Evolutionary conservation across 352 stramenopile genomes (phyloP).

Genomic region (Globisporangium spinosum): DNA sequence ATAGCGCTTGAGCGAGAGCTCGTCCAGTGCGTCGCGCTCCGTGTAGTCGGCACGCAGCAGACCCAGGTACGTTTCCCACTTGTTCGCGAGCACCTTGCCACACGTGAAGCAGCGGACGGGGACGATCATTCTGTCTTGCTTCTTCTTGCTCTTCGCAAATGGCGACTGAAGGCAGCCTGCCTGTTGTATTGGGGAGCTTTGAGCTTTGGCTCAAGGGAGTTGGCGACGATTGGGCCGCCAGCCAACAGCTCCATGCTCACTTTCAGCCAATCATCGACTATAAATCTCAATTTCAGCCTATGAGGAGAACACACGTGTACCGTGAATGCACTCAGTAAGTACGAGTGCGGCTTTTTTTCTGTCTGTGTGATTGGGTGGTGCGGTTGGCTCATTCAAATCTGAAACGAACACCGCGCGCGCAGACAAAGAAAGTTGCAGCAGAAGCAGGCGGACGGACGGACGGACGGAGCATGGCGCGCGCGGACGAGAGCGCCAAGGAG

Average conservation of each 20-base stretch:
- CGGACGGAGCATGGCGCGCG: constrained; percentile 1
- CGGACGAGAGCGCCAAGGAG: constrained; percentile 12
- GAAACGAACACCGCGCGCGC: not conserved
- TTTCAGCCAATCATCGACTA: constrained; percentile 5
- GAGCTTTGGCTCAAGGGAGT: too few species aligned
- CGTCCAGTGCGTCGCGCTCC: constrained; percentile 96
- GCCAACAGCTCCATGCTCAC: constrained; percentile 10
- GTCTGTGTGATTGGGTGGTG: not conserved
- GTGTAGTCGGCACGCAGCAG: constrained; percentile 96
- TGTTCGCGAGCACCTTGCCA: constrained; percentile 99
- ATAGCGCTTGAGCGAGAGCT: constrained; percentile 98
- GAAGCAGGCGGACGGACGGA: not conserved
- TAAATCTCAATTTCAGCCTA: not conserved
- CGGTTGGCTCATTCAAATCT: constrained; percentile 9
- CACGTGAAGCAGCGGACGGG: constrained; percentile 99
- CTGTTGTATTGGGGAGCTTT: not conserved
- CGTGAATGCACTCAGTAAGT: constrained; percentile 2
- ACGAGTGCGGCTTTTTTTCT: not conserved
- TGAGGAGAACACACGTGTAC: not conserved
- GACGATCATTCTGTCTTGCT: constrained; percentile 93
- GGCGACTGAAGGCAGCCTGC: not conserved
- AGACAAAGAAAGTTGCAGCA: constrained; percentile 1
- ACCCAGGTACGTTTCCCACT: constrained; percentile 99
- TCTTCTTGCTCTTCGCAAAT: not conserved
- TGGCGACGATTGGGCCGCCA: constrained; percentile 13